Percentiles rank a stretch among this genome's conserved stretches.
Evolutionary conservation across 2,329 filamentous ascomycete genomes (phyloP).

Genomic region (Pseudopyricularia cyperi): DNA sequence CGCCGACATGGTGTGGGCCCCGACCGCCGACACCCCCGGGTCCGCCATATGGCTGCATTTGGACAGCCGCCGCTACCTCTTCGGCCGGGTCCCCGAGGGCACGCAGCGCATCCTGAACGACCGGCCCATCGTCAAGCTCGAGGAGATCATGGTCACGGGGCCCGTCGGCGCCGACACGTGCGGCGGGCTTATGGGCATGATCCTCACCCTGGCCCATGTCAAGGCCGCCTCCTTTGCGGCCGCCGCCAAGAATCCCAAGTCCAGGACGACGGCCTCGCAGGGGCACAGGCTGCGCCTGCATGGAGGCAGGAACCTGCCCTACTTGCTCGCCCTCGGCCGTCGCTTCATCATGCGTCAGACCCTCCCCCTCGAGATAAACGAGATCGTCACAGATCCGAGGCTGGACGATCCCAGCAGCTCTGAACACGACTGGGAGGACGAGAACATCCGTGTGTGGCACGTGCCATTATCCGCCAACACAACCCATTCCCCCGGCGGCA

Average conservation of each 20-base stretch:
- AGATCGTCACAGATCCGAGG: slow-evolving; percentile 41
- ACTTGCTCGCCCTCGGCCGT: slow-evolving; percentile 70
- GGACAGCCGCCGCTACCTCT: slow-evolving; percentile 69
- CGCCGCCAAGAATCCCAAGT: slow-evolving; percentile 4
- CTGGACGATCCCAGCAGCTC: slow-evolving; percentile 11
- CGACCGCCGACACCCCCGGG: slow-evolving; percentile 78
- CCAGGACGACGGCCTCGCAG: not conserved
- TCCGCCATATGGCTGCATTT: slow-evolving; percentile 68
- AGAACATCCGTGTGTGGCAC: slow-evolving; percentile 73
- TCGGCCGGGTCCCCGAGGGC: slow-evolving; percentile 74
- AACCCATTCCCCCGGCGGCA: slow-evolving; percentile 43
- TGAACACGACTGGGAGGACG: slow-evolving; percentile 48
- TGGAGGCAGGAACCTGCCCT: slow-evolving; percentile 66
- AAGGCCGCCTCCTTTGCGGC: slow-evolving; percentile 11
- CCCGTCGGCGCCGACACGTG: slow-evolving; percentile 59
- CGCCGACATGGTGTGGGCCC: slow-evolving; percentile 65
- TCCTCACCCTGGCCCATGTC: slow-evolving; percentile 70
- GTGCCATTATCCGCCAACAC: slow-evolving; percentile 23
- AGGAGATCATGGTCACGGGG: slow-evolving; percentile 75
- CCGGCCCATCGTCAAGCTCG: slow-evolving; percentile 44
- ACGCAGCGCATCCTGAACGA: slow-evolving; percentile 59
- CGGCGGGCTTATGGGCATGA: slow-evolving; percentile 73
- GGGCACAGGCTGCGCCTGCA: slow-evolving; percentile 46
- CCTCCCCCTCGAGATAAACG: slow-evolving; percentile 57
- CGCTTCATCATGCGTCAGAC: slow-evolving; percentile 79